Percentiles rank a stretch among this genome's conserved stretches.
Conservation (phyloP, 495 filamentous ascomycete genomes). For the Sphaerosporella brunnea region DNA sequence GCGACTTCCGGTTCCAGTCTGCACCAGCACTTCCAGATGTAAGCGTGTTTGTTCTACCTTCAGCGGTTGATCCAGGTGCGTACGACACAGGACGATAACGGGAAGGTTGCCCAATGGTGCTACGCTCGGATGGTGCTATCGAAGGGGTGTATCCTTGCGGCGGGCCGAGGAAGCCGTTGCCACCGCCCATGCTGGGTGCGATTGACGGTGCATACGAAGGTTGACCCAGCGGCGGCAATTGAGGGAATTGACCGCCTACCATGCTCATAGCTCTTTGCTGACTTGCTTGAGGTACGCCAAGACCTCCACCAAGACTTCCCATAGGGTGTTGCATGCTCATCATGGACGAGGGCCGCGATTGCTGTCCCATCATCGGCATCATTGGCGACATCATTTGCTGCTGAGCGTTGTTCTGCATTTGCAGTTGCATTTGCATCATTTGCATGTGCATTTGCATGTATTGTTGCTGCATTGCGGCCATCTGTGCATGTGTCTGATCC, state of each 20-base stretch:
- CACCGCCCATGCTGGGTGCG: conserved; percentile 24
- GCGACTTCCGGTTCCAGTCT: conserved; percentile 32
- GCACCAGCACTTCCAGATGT: conserved; percentile 34
- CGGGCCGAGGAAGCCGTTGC: conserved; percentile 7
- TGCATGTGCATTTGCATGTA: conserved; percentile 56
- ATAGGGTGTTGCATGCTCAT: conserved; percentile 20
- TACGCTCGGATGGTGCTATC: conserved; percentile 86
- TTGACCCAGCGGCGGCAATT: conserved; percentile 32
- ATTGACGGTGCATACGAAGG: conserved; percentile 37
- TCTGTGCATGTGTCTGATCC: conserved; percentile 43
- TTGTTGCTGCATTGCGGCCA: conserved; percentile 81
- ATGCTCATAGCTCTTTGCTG: conserved; percentile 52
- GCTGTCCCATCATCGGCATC: conserved; percentile 6
- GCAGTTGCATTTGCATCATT: conserved; percentile 69
- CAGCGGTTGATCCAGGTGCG: conserved; percentile 26
- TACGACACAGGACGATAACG: conserved; percentile 85
- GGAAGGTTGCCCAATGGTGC: conserved; percentile 72
- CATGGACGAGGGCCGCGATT: conserved; percentile 7
- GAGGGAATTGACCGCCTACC: conserved; percentile 39
- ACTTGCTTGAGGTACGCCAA: conserved; percentile 4
- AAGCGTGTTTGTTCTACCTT: conserved; percentile 33
- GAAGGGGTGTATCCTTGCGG: conserved; percentile 44
- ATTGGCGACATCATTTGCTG: conserved; percentile 18
- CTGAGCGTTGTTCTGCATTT: conserved; percentile 14
- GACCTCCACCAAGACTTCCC: conserved; percentile 21